Base-by-base conservation (phyloP, 306 rosid genomes). In the Citrullus colocynthis region DNA sequence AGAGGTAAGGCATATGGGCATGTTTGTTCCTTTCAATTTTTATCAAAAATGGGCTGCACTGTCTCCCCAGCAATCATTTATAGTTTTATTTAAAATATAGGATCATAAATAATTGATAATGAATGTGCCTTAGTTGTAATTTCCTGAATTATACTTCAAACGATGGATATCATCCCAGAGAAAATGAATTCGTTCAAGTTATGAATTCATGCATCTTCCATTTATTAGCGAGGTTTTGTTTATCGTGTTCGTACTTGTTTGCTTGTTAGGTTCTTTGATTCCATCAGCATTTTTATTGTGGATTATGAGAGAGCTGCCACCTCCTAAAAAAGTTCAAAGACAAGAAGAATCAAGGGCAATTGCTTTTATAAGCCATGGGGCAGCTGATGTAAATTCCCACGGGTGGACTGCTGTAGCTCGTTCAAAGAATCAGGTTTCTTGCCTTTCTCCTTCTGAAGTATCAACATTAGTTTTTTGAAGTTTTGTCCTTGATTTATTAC, bases 271-370 rank as follows among this genome's bases (percentile, higher is more conserved):
- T 56, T 86, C 88, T 78, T 86, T 82, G 82, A 78, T 88, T 36
- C 93, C 97, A 14, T 88, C 97, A 14, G 91, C 93, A 73, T 85
- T 80, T 82, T 79, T 86, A 56, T 77, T 91, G 78, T 91, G 97
- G 97, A 84, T 86, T 54, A 87, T 85, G 77, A 86, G 93, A 85
- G 93, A 88, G 83, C 70, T 91, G 85, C 97, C 92, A 32, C 88
- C 92, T 14, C 83, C 81, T 8, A 78, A 75, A 48, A 69, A 74
- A 30, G 66, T 80, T 80, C 65, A 72, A 61, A 72, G 28, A 85
- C 76, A 15, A 58, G 87, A 88, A 77, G 84, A 89, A 79, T 78
- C 89, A 21, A 83, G 83, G 79, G 81, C 85, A 51, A 80, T 86
- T 39, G 78, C 90, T 57, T 89, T 86, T 62, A 67, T 88, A 69